Evolutionary conservation across 1,284 basidiomycete species (phyloP), one percentile per base, ranked within the genome.

Genomic region (Cutaneotrichosporon mucoides): DNA sequence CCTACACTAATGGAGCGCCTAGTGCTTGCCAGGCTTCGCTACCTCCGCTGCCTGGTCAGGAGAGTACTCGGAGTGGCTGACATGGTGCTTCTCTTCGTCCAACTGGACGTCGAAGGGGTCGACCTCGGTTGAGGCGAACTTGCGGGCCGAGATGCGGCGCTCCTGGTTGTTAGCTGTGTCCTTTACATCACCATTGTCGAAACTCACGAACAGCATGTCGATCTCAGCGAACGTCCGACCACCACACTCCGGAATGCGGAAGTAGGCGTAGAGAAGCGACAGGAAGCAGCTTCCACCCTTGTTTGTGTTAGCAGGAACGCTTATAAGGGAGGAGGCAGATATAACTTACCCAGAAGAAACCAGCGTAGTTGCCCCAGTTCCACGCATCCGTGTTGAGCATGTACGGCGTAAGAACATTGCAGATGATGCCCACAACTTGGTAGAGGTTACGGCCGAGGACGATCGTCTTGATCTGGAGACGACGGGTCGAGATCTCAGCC

Each of bases 391-490:
- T 73, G 73, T 79, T 80, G 63, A 81, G 70, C 78, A 80, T 78
- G 66, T 80, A 78, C 4, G 80, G 80, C 8, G 74, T 76, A 15
- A 80, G 66, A 36, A 79, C 68, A 45, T 67, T 69, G 65, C 67
- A 67, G 62, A 75, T 63, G 62, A 79, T 79, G 64, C 80, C 81
- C 66, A 79, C 76, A 49, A 73, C 60, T 59, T 73, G 72, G 68
- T 77, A 79, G 1, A 68, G 62, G 55, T 69, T 71, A 51, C 83
- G 77, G 37, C 80, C 78, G 33, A 84, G 74, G 0, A 79, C 82
- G 62, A 83, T 77, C 2, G 82, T 81, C 74, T 84, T 84, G 65
- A 80, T 77, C 48, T 79, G 72, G 5, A 82, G 73, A 33, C 81
- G 75, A 15, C 79, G 77, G n/a, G 80, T 78, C 0, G 78, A 72